phyloP scores from a whole-genome alignment of 2,329 filamentous ascomycete species.

The Diplodia corticola region DNA sequence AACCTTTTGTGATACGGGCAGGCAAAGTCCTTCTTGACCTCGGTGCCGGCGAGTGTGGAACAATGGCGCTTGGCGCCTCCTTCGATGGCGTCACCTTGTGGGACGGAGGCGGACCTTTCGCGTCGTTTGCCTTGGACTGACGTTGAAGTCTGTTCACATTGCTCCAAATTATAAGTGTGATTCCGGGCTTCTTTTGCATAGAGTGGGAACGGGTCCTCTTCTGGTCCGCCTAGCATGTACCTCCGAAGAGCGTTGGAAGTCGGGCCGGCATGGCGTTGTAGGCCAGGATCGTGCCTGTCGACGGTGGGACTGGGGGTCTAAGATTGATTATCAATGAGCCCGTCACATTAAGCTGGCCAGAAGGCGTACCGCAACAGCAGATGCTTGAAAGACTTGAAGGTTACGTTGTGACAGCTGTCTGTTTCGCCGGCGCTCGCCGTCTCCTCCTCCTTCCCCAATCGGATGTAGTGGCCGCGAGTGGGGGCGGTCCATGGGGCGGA shows the following conservation, averaged over 20 bases:
- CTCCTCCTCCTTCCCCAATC: not conserved
- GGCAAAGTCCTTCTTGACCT: not conserved
- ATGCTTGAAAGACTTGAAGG: not conserved
- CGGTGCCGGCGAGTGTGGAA: not conserved
- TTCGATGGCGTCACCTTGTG: not conserved
- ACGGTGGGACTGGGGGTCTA: not conserved
- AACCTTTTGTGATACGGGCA: not conserved
- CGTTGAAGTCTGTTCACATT: not conserved
- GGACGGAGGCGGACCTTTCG: not conserved
- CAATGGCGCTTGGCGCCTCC: not conserved
- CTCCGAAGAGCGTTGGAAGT: not conserved
- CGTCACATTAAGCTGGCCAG: not conserved
- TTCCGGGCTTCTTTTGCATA: not conserved
- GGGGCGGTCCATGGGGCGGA: not conserved
- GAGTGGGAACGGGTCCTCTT: not conserved
- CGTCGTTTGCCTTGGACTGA: not conserved
- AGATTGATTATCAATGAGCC: not conserved
- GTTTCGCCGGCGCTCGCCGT: not conserved
- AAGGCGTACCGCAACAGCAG: not conserved
- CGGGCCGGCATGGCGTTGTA: not conserved
- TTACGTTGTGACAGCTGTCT: not conserved
- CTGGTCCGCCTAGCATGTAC: not conserved
- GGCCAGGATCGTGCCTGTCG: not conserved
- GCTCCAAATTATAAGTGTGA: not conserved
- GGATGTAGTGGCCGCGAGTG: not conserved